Evolutionary conservation across 805 yeast species (phyloP), one percentile per base, ranked within the genome.

Genomic region (Yueomyces sp.): DNA sequence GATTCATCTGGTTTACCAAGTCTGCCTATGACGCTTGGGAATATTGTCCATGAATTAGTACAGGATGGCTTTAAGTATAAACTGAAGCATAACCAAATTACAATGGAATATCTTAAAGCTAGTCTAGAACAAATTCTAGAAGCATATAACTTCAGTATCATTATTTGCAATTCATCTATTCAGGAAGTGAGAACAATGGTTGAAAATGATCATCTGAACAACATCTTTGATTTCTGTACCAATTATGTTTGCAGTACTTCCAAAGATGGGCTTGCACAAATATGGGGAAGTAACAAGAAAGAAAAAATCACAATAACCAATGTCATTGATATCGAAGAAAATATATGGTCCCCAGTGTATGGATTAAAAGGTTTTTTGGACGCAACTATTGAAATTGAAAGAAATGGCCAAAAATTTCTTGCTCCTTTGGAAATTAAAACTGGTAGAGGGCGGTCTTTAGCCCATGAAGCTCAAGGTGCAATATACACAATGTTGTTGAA

Each of bases 351-450:
- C 0, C 95, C 96, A 0, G 72, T 76, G 56, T 87, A 74, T 64
- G 99, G 99, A 0, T 62, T 92, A 6, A 76, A 85, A 51, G 99
- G 99, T 0, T 76, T 81, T 52, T 77, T 88, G 19, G 99, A 92
- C 64, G 95, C 81, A 3, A 86, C 95, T 0, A 70, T 86, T 2
- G 82, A 81, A 50, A 81, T 83, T 0, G 59, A 65, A 28, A 56
- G 72, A 6, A 64, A 65, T 39, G 67, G 67, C 4, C 54, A 58
- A 11, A 49, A 51, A 2, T 73, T 73, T n/a, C 70, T 86, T 9
- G 72, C 78, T 1, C 97, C 96, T 0, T 67, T 92, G 64, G 99
- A 92, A 57, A 77, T 92, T 45, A 92, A 92, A 57, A 86, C 97
- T 0, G 96, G 97, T 0, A 68, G 67, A 42, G 62, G 69, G 32